A percentile compares a stretch with the other conserved stretches of the same genome.
Evolutionary conservation across 2,329 filamentous ascomycete genomes (phyloP).

Genomic region (Aspergillus texensis): DNA sequence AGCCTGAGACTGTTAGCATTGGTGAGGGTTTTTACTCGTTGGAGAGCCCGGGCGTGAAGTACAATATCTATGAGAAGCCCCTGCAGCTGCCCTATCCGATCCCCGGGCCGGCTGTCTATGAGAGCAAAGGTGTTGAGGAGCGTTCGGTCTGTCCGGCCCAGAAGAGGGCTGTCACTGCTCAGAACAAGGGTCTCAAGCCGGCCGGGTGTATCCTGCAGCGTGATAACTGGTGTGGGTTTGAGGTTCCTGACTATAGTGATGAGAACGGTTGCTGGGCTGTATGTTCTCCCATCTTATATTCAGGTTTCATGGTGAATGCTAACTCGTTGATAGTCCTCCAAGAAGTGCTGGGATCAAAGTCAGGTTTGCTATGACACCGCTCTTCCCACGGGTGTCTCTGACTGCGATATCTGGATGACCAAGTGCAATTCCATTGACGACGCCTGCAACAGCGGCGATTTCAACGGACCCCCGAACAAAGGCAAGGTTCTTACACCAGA

Average conservation of each 20-base stretch:
- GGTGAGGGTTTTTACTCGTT: constrained; percentile 63
- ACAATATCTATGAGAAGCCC: constrained; percentile 63
- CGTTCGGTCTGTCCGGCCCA: constrained; percentile 11
- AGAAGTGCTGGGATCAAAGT: constrained; percentile 62
- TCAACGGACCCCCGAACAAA: constrained; percentile 48
- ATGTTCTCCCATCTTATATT: constrained; percentile 17
- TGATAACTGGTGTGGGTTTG: constrained; percentile 71
- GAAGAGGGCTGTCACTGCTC: constrained; percentile 23
- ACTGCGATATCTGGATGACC: constrained; percentile 64
- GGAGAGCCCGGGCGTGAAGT: constrained; percentile 59
- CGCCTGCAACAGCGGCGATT: constrained; percentile 45
- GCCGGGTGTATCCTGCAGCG: constrained; percentile 64
- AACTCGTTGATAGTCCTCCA: constrained; percentile 38
- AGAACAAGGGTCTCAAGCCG: constrained; percentile 58
- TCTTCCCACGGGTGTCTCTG: constrained; percentile 60
- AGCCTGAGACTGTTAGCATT: constrained; percentile 62
- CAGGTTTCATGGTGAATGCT: not conserved
- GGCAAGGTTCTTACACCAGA: constrained; percentile 41
- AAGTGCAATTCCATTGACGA: constrained; percentile 58
- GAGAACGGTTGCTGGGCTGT: constrained; percentile 63
- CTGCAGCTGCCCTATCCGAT: constrained; percentile 59
- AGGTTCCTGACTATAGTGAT: constrained; percentile 60
- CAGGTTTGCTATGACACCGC: constrained; percentile 61
- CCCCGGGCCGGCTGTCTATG: constrained; percentile 61
- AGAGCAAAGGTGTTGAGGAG: constrained; percentile 34